These are phyloP conservation scores for Fusarium anguioides DNA, from an alignment of 2,329 filamentous ascomycete genomes.

Conservation along the genomic window DNA sequence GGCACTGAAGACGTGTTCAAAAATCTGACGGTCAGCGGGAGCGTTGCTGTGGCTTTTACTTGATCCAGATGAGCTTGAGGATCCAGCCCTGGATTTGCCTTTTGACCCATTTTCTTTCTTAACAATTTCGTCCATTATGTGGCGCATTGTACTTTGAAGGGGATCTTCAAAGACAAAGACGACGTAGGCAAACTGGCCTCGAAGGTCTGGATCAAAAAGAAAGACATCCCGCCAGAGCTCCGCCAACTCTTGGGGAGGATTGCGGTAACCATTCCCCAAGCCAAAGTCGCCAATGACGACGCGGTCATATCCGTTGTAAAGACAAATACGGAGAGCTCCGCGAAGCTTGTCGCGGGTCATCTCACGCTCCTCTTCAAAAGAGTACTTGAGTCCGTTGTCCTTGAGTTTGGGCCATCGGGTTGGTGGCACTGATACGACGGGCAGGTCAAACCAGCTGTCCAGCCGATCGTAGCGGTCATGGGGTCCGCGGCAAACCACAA, in stretches of 20 bases:
- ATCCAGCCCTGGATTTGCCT: constrained; percentile 49
- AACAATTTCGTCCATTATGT: constrained; percentile 65
- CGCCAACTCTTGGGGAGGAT: constrained; percentile 72
- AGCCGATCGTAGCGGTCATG: constrained; percentile 72
- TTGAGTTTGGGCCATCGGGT: constrained; percentile 79
- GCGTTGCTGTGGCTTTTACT: constrained; percentile 46
- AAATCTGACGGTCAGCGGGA: constrained; percentile 63
- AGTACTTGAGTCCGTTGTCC: constrained; percentile 73
- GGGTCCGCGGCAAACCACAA: constrained; percentile 79
- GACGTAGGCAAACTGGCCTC: constrained; percentile 70
- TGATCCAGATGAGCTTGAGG: constrained; percentile 45
- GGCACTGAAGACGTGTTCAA: constrained; percentile 62
- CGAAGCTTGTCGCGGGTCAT: constrained; percentile 80
- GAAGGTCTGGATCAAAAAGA: constrained; percentile 70
- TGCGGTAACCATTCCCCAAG: constrained; percentile 71
- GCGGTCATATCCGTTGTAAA: constrained; percentile 65
- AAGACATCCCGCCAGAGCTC: constrained; percentile 74
- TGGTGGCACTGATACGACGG: constrained; percentile 79
- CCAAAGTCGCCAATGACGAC: constrained; percentile 74
- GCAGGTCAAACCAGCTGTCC: constrained; percentile 66
- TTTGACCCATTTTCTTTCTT: constrained; percentile 59
- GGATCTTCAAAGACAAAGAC: constrained; percentile 73
- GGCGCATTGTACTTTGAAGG: constrained; percentile 62
- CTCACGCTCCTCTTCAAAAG: constrained; percentile 76
- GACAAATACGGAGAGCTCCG: constrained; percentile 76